Conservation (phyloP, 805 yeast species). For the Teunomyces kruisii region DNA sequence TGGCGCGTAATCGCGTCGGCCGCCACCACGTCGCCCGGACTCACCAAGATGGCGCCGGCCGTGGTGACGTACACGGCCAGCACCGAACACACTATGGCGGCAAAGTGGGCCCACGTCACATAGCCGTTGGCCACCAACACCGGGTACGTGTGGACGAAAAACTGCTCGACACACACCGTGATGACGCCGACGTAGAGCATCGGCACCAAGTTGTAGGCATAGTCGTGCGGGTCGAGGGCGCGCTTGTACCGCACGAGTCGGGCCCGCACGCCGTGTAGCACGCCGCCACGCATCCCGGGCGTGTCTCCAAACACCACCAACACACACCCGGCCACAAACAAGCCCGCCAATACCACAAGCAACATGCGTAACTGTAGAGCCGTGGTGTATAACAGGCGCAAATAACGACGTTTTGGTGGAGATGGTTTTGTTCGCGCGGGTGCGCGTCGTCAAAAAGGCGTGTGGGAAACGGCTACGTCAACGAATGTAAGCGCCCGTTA, state of each 20-base stretch:
- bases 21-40: constrained; percentile 41
- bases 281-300: constrained; percentile 40
- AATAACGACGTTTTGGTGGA: neutral
- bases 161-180: constrained; percentile 30
- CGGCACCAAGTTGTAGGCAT: constrained; percentile 47
- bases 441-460: neutral
- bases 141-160: constrained; percentile 29
- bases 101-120: constrained; percentile 9
- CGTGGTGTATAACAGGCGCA: no score
- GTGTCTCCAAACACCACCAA: constrained; percentile 49
- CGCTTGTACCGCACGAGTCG: constrained; percentile 8
- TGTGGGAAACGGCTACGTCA: neutral
- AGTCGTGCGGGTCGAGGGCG: constrained; percentile 18
- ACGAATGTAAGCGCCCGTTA: neutral
- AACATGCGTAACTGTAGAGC: neutral
- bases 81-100: constrained; percentile 32
- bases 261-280: constrained; percentile 24
- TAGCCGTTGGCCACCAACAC: neutral
- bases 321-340: constrained; percentile 18
- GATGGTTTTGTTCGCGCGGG: neutral
- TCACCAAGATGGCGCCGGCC: constrained; percentile 34
- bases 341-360: neutral
- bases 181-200: constrained; percentile 37
- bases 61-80: constrained; percentile 34
- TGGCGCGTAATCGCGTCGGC: constrained; percentile 5